Conservation (phyloP, 1,284 basidiomycete species). For the Apiotrichum domesticum region DNA sequence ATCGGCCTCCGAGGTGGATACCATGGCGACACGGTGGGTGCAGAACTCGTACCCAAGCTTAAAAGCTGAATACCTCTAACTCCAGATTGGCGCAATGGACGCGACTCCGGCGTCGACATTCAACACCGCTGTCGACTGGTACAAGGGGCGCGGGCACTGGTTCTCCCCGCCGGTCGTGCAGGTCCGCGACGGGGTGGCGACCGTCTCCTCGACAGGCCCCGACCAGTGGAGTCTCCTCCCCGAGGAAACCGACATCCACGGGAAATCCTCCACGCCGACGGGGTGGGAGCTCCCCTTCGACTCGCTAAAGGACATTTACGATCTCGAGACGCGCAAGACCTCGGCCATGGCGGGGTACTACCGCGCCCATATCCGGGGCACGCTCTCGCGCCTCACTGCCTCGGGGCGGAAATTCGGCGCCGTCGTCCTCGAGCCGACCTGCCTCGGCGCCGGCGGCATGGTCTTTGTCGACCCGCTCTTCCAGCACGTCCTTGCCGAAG, state of each 20-base stretch:
- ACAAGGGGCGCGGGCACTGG: conserved; percentile 87
- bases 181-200: conserved; percentile 58
- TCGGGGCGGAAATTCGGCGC: conserved; percentile 54
- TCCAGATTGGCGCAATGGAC: conserved; percentile 85
- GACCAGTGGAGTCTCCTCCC: conserved; percentile 34
- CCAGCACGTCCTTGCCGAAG: conserved; percentile 79
- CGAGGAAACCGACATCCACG: conserved; percentile 4
- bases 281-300: conserved; percentile 42
- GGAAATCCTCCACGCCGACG: too few species aligned
- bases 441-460: conserved; percentile 97
- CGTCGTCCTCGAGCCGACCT: conserved; percentile 82
- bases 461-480: conserved; percentile 95
- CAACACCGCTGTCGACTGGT: conserved; percentile 84
- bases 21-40: conserved; percentile 76
- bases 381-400: conserved; percentile 53
- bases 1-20: conserved; percentile 89
- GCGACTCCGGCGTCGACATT: conserved; percentile 82
- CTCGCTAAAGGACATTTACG: conserved; percentile 63
- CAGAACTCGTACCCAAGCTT: neutral
- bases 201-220: conserved; percentile 54
- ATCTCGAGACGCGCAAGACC: conserved; percentile 60
- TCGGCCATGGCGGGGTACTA: conserved; percentile 64
- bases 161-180: conserved; percentile 78
- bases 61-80: neutral
- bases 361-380: conserved; percentile 55